These are phyloP conservation scores for Pseudogymnoascus verrucosus DNA, from an alignment of 2,329 filamentous ascomycete species.

Conservation along the genomic window DNA sequence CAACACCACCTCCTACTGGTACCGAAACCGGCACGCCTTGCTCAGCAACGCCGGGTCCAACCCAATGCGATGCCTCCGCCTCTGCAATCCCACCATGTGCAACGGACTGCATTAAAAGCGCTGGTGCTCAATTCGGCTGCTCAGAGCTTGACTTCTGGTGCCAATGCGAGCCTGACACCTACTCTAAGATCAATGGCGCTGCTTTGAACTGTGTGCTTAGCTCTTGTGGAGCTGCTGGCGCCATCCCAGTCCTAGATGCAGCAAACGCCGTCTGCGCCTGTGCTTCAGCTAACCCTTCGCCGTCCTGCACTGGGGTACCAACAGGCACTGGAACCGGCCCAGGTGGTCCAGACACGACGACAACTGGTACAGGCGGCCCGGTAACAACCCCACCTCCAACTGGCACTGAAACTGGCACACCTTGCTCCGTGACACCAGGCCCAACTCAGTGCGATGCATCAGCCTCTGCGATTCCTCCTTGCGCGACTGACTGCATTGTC, in stretches of 20 bases:
- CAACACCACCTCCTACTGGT: background rate
- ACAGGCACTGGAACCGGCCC: background rate
- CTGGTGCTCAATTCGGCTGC: background rate
- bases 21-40: background rate
- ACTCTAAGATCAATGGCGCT: background rate
- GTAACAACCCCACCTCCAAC: background rate
- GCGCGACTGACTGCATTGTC: background rate
- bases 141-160: background rate
- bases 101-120: background rate
- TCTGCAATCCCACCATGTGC: background rate
- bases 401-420: background rate
- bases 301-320: background rate
- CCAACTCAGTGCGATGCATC: background rate
- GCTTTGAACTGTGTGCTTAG: background rate
- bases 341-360: background rate
- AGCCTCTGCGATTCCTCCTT: background rate
- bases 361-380: background rate
- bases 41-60: background rate
- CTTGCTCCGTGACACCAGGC: background rate
- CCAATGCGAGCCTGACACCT: background rate
- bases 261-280: background rate
- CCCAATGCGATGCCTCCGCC: background rate
- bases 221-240: background rate
- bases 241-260: background rate
- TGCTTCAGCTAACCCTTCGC: background rate